Percentiles rank a stretch among this genome's conserved stretches.
phyloP scores from a whole-genome alignment of 2,329 filamentous ascomycete species.

The Venturia effusa region DNA sequence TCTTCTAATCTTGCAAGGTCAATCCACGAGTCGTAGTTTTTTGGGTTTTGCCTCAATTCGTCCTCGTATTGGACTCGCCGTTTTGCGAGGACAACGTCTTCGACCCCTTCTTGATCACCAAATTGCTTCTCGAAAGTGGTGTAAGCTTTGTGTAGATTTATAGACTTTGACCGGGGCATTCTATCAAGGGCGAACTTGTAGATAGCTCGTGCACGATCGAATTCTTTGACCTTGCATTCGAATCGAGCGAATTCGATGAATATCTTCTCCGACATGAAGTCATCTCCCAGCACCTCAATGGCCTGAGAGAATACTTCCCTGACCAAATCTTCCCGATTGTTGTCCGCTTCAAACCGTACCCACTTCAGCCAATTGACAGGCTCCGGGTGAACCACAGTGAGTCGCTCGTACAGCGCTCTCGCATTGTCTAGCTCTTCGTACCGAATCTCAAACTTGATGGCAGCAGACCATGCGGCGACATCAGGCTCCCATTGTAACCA shows the following conservation, averaged over 20 bases:
- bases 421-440: constrained; percentile 87
- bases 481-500: constrained; percentile 99
- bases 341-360: constrained; percentile 94
- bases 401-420: constrained; percentile 79
- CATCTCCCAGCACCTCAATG: constrained; percentile 81
- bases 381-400: constrained; percentile 87
- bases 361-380: constrained; percentile 98
- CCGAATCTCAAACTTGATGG: constrained; percentile 93
- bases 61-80: constrained; percentile 89
- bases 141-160: constrained; percentile 80
- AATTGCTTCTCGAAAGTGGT: constrained; percentile 98
- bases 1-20: constrained; percentile 91
- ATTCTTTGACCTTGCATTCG: constrained; percentile 84
- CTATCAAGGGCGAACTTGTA: constrained; percentile 95
- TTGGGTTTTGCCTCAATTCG: constrained; percentile 82
- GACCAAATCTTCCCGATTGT: constrained; percentile 81
- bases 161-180: constrained; percentile 76
- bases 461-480: constrained; percentile 88
- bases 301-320: constrained; percentile 84
- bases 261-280: constrained; percentile 90
- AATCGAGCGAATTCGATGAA: constrained; percentile 95
- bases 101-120: constrained; percentile 83
- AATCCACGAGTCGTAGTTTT: constrained; percentile 97
- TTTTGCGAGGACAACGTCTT: constrained; percentile 93
- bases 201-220: constrained; percentile 84